phyloP scores from a whole-genome alignment of 805 yeast genomes.

The Metschnikowia drakensbergensis region DNA sequence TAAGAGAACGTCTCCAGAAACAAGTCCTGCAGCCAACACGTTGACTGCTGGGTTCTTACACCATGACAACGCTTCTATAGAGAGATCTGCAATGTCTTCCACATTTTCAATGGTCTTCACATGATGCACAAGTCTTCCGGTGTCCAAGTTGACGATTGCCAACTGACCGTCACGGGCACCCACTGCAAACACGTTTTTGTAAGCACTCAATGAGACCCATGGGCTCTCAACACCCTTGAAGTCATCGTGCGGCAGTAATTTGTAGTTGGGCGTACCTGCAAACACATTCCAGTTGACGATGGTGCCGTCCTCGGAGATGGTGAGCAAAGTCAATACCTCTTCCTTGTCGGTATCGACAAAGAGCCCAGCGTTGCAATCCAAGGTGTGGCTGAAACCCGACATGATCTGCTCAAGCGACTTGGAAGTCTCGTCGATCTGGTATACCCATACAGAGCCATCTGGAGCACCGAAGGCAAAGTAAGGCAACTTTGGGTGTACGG shows the following conservation, averaged over 20 bases:
- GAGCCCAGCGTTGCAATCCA: constrained; percentile 75
- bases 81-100: constrained; percentile 42
- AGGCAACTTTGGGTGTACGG: constrained; percentile 71
- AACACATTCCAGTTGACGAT: constrained; percentile 88
- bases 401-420: constrained; percentile 60
- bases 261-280: constrained; percentile 66
- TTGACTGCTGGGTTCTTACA: constrained; percentile 51
- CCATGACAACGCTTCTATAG: constrained; percentile 70
- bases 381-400: constrained; percentile 77
- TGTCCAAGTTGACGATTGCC: constrained; percentile 69
- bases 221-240: constrained; percentile 77
- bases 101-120: constrained; percentile 61
- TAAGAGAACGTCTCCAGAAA: constrained; percentile 78
- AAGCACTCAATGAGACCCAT: constrained; percentile 74
- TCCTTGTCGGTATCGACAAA: constrained; percentile 58
- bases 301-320: constrained; percentile 81
- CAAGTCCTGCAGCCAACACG: constrained; percentile 79
- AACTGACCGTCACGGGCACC: constrained; percentile 89
- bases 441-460: constrained; percentile 95
- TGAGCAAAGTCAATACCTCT: constrained; percentile 60
- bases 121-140: constrained; percentile 65
- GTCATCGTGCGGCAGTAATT: constrained; percentile 54
- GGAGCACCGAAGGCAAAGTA: constrained; percentile 88
- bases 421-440: constrained; percentile 55
- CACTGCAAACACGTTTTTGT: constrained; percentile 57